Evolutionary conservation across 139 green algal genomes (phyloP).

Genomic region (Coccomyxa sp.): DNA sequence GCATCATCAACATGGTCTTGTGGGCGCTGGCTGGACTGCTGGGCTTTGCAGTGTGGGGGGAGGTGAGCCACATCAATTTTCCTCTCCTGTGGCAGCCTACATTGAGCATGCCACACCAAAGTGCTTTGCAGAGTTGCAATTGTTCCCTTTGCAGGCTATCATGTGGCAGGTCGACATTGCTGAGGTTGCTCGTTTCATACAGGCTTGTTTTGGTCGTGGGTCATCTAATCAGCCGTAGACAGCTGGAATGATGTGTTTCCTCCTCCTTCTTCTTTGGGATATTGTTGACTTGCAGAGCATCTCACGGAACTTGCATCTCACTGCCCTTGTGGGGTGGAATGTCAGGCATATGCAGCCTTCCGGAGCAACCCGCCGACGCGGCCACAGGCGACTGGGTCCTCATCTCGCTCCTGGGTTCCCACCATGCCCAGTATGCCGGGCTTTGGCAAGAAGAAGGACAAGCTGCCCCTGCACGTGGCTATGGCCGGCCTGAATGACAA

Average conservation of each 20-base stretch:
- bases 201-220: background rate
- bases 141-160: background rate
- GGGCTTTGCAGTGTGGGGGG: background rate
- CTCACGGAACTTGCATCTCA: background rate
- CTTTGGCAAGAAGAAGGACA: background rate
- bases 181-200: background rate
- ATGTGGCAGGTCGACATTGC: too few relatives aligned
- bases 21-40: constrained; percentile 1
- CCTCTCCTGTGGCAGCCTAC: background rate
- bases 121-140: background rate
- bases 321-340: background rate
- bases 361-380: background rate
- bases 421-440: background rate
- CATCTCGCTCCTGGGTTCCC: background rate
- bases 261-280: background rate
- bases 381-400: background rate
- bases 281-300: too few relatives aligned
- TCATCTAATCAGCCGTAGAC: background rate
- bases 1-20: constrained; percentile 13
- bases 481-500: background rate
- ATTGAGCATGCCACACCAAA: background rate
- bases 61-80: background rate
- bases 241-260: background rate
- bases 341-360: background rate
- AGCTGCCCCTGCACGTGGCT: background rate